Evolutionary conservation across 2,329 filamentous ascomycete species (phyloP).

Genomic region (Scedosporium apiospermum): DNA sequence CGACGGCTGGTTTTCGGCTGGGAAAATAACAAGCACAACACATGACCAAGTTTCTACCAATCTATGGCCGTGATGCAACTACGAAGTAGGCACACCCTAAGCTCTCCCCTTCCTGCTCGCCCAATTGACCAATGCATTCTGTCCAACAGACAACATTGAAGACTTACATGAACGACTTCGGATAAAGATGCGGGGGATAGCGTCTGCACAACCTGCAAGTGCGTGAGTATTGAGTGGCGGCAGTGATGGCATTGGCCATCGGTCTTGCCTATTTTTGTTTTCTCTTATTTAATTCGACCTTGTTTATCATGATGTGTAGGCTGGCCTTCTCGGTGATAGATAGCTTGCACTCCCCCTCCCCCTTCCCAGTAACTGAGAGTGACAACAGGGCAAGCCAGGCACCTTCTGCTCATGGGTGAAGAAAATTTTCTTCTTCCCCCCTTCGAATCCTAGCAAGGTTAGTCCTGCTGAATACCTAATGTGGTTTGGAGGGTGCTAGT

Average conservation of each 20-base stretch:
- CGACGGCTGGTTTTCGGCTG: no score
- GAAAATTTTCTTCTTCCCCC: no score
- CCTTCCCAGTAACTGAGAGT: no score
- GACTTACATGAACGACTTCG: background rate
- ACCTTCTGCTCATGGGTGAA: no score
- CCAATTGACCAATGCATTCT: background rate
- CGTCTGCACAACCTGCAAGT: background rate
- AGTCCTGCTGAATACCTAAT: no score
- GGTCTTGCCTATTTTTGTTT: background rate
- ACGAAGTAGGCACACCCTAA: background rate
- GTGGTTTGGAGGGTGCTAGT: no score
- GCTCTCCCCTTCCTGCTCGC: background rate
- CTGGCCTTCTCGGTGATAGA: no score
- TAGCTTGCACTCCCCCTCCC: no score
- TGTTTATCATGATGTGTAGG: no score
- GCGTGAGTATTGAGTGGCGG: background rate
- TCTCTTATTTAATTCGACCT: background rate
- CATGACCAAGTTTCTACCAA: conserved; percentile 1
- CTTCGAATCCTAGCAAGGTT: no score
- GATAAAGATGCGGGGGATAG: background rate
- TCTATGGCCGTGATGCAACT: background rate
- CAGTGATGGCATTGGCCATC: background rate
- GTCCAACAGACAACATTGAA: background rate
- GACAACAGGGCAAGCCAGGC: no score
- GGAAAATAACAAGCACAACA: background rate